Base-by-base conservation (phyloP, 2,329 filamentous ascomycete genomes). In the Fusarium tuaranense region DNA sequence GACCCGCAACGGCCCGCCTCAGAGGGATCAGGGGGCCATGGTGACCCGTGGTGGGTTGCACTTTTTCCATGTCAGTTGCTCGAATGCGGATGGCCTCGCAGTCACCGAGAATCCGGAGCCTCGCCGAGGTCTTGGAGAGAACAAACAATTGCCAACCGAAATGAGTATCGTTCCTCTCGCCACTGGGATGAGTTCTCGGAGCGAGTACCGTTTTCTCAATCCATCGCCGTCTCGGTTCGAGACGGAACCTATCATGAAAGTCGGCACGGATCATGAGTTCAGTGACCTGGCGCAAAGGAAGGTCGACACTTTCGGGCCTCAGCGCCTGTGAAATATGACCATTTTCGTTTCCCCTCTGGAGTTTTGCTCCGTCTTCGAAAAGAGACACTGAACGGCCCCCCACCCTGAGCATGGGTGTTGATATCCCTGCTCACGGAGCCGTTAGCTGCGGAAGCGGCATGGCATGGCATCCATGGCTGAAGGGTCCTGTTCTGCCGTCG, bases 1-100 rank as follows among this genome's bases (percentile, higher is more conserved):
- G 61, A 53, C 44, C 48, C 70, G 67, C 63, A 53, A 65, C 46
- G 70, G 68, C 36, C 76, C 61, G 76, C 69, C 30, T 48, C 41
- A 59, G 58, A 59, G 67, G 41, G 41, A 61, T 53, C 58, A 62
- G 22, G 57, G 25, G 20, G 36, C 30, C 36, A 59, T 16, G 20
- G 34, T 13, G 41, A 48, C 41, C 14, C 16, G n/a, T 62, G 41
- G 60, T 51, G 44, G 59, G 60, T 51, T 63, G 41, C 60, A 63
- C 20, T 63, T 32, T 22, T 62, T 25, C 39, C 41, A 34, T 25
- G 27, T 16, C 27, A 30, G 18, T 44, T 36, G 30, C 20, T 48
- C 25, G 46, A 51, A 51, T 48, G 20, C 18, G 41, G 41, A 62
- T 48, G 41, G 38, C 38, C 32, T 48, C 30, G 30, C 27, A 32